Evolutionary conservation across 2,329 filamentous ascomycete species (phyloP).

Genomic region (Diaporthe sp.): DNA sequence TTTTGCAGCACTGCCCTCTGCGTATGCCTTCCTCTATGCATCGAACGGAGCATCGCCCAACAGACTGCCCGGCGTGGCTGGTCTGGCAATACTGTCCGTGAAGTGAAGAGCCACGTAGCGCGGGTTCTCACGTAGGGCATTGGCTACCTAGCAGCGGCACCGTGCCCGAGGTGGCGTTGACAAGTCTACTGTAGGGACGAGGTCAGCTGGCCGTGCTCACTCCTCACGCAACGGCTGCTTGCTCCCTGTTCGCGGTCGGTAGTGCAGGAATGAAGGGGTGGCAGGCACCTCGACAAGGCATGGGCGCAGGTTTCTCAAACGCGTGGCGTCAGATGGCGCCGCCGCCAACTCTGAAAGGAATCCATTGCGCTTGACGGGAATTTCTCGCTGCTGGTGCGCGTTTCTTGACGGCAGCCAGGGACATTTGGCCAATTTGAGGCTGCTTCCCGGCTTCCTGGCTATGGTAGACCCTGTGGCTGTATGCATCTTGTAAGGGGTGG

Average conservation of each 20-base stretch:
- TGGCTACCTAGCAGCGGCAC: slow-evolving; percentile 13
- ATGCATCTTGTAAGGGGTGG: slow-evolving; percentile 29
- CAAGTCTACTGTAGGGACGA: background rate
- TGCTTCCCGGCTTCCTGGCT: slow-evolving; percentile 30
- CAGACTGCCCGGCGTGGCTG: slow-evolving; percentile 20
- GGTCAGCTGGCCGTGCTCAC: slow-evolving; percentile 8
- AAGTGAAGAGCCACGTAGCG: background rate
- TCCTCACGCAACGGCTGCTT: slow-evolving; percentile 25
- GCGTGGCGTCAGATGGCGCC: slow-evolving; percentile 36
- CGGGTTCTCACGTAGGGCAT: slow-evolving; percentile 1
- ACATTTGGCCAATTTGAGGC: slow-evolving; percentile 33
- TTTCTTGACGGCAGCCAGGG: slow-evolving; percentile 21
- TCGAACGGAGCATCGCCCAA: background rate
- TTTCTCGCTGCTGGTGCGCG: slow-evolving; percentile 10
- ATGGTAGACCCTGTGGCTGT: slow-evolving; percentile 12
- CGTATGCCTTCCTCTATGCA: background rate
- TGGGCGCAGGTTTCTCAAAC: slow-evolving; percentile 30
- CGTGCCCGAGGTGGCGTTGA: slow-evolving; percentile 16
- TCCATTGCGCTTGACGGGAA: slow-evolving; percentile 19
- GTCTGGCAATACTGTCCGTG: background rate
- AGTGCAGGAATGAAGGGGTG: slow-evolving; percentile 27
- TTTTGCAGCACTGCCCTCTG: slow-evolving; percentile 14
- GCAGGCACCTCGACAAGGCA: slow-evolving; percentile 24
- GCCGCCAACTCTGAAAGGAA: slow-evolving; percentile 27
- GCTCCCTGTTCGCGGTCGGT: slow-evolving; percentile 17